Evolutionary conservation across 73 alveolate species (phyloP), one percentile per base, ranked within the genome.

Genomic region (Paramecium primaurelia): DNA sequence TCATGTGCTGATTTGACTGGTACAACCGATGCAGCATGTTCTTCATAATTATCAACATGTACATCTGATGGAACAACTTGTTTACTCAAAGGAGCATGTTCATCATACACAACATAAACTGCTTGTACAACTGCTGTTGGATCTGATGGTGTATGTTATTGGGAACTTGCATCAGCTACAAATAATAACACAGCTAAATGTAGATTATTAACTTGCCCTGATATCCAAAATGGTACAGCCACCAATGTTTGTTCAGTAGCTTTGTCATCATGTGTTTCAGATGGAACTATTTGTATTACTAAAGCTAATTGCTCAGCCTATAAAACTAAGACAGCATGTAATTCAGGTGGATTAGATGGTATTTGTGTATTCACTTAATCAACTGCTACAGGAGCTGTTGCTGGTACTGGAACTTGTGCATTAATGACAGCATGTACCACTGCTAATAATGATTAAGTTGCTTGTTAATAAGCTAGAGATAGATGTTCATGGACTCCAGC

Each of bases 331-430:
- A 75, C 37, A 75, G 18, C 88, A 36, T 75, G 88, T 7, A 36
- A 75, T 38, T 38, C 68, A 38, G 88, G 88, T 30, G 88, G 88
- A 34, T 75, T 38, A 36, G 88, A 75, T 38, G 88, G 88, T 16
- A 38, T 75, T 38, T 75, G 88, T 75, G 84, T 64, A 11, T 64
- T 64, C 47, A 64, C 84, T 28, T 28, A 28, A 28, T 64, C 84
- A 64, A 64, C 84, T 64, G 84, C 84, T 42, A 26, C 84, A 9
- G 84, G 84, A 28, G 84, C 84, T 64, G 77, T 18, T 44, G 58
- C 42, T 80, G 91, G 91, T 40, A 42, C 58, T 14, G 75, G 77
- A n/a, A 45, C 91, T 16, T 80, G 91, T 44, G 58, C 49, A 3
- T 22, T 47, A 42, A 80, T 80, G 75, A 80, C 91, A 6, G 71